phyloP scores from a whole-genome alignment of 345 rosid genomes.

The Eucalyptus shirleyi region DNA sequence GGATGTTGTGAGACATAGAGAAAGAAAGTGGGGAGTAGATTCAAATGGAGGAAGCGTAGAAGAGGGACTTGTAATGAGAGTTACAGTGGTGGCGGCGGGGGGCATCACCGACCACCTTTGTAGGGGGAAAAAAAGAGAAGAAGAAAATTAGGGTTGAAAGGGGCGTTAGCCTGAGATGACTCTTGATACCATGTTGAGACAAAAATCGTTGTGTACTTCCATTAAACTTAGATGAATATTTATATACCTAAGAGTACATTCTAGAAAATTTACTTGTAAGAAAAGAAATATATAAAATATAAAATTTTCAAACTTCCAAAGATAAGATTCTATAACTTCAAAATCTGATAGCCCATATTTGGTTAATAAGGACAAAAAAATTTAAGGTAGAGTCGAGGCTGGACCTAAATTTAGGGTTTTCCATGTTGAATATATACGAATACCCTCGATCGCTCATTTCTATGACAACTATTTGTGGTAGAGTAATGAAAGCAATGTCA shows the following conservation, averaged over 20 bases:
- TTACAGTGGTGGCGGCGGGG: too few relatives aligned
- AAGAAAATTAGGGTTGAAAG: background rate
- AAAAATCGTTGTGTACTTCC: background rate
- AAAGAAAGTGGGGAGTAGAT: too few relatives aligned
- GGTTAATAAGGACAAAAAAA: too few relatives aligned
- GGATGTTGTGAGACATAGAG: too few relatives aligned
- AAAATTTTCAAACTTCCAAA: background rate
- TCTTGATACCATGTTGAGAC: background rate
- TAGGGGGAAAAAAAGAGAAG: accelerated
- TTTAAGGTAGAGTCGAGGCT: too few relatives aligned
- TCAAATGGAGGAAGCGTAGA: too few relatives aligned
- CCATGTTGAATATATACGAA: background rate
- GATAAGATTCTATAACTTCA: background rate
- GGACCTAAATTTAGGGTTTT: background rate
- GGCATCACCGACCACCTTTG: background rate
- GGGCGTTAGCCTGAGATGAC: background rate
- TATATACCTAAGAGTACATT: background rate
- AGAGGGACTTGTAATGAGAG: background rate
- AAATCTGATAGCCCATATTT: background rate
- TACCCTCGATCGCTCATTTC: background rate
- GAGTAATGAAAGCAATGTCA: background rate
- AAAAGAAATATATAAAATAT: background rate
- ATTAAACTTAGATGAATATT: background rate
- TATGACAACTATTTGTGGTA: background rate
- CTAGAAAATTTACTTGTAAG: background rate